Evolutionary conservation across 768 basidiomycete genomes (phyloP).

Genomic region (Boletus rubescentipes): DNA sequence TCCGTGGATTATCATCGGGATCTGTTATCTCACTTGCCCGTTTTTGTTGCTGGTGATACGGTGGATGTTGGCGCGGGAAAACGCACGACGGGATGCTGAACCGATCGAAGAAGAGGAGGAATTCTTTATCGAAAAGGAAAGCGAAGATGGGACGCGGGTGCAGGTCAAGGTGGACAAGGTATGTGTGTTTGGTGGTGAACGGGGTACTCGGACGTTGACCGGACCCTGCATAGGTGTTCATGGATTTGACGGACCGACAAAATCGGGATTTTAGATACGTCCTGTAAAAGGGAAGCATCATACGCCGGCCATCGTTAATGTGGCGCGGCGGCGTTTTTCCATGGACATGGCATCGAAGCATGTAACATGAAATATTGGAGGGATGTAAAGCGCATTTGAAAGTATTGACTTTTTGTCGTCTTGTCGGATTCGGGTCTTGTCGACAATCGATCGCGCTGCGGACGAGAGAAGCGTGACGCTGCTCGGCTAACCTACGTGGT

Average conservation of each 20-base stretch:
- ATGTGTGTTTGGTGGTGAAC: too few species aligned
- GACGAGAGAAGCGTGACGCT: too few species aligned
- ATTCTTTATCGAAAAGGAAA: slow-evolving; percentile 54
- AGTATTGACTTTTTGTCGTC: too few species aligned
- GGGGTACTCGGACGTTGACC: slow-evolving; percentile 1
- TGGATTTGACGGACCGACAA: slow-evolving; percentile 72
- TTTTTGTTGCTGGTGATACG: slow-evolving; percentile 50
- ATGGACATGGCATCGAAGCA: too few species aligned
- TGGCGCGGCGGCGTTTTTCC: neutral
- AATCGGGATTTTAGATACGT: slow-evolving; percentile 76
- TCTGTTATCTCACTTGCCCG: slow-evolving; percentile 59
- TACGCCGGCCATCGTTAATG: neutral
- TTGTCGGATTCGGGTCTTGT: too few species aligned
- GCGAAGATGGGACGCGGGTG: slow-evolving; percentile 50
- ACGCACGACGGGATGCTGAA: slow-evolving; percentile 61
- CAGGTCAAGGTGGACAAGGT: slow-evolving; percentile 70
- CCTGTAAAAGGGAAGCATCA: slow-evolving; percentile 36
- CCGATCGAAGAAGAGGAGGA: slow-evolving; percentile 58
- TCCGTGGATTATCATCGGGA: slow-evolving; percentile 75
- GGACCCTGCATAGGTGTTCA: slow-evolving; percentile 48
- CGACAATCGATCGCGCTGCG: too few species aligned
- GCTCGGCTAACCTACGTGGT: too few species aligned
- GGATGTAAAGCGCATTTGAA: too few species aligned
- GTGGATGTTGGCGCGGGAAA: slow-evolving; percentile 54
- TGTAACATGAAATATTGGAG: too few species aligned